Evolutionary conservation across 495 filamentous ascomycete genomes (phyloP), one percentile per base, ranked within the genome.

Genomic region (Venustampulla echinocandica): DNA sequence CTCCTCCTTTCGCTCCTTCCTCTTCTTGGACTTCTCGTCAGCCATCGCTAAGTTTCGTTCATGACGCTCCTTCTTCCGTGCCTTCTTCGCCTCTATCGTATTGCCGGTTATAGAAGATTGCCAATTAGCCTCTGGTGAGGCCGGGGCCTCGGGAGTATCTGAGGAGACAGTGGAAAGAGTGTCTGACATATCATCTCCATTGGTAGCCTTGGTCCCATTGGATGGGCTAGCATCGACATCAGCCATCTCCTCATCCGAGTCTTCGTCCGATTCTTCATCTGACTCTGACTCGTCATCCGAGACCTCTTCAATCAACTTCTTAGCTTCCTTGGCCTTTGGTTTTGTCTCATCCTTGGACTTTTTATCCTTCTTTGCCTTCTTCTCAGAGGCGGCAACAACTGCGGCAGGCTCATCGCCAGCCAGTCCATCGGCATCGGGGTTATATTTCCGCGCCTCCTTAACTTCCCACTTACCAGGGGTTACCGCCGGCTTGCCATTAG

Each of bases 401-500:
- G 79, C 72, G 33, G 80, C 70, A 15, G 74, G 71, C 50, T 85
- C 84, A 56, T 90, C 81, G 6, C 77, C 77, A 42, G 74, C 69
- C 37, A 95, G 59, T 17, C 90, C 89, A 66, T 98, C 92, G 38
- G 87, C 92, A 66, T 96, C 92, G 21, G 79, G 69, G 64, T 97
- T 97, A 71, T 98, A 98, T 65, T 90, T 93, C 57, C 89, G 77
- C n/a, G 84, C 84, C 58, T 96, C 87, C 65, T 90, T 94, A 56
- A 96, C 67, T 49, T 92, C 85, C 73, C 86, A 96, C 65, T 95
- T 96, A 47, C 79, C 70, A 24, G 86, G 75, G 17, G 64, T 59
- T 47, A 10, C 4, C 6, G 71, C 52, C 27, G 71, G 59, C 20
- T 76, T 70, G 46, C 80, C 86, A 56, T 82, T 82, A 50, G 87